Conservation (phyloP, 208 protist species). For the Angomonas ambiguus region DNA sequence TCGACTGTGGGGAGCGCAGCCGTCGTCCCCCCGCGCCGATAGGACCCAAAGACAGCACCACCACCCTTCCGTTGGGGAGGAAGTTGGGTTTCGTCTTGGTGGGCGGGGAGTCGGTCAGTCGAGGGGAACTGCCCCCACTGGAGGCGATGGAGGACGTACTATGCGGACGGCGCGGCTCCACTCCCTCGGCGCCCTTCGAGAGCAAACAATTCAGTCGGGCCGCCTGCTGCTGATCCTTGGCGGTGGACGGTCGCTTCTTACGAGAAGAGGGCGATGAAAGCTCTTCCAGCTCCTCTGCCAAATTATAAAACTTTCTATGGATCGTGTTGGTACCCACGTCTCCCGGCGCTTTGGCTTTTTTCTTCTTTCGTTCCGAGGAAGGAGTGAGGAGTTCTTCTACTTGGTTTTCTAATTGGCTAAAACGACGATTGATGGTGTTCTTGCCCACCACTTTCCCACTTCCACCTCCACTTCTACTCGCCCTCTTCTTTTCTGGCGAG, state of each 20-base stretch:
- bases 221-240: neutral
- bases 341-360: neutral
- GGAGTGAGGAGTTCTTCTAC: neutral
- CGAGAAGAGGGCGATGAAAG: neutral
- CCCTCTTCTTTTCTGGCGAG: neutral
- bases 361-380: neutral
- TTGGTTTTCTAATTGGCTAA: conserved; percentile 3
- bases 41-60: conserved; percentile 21
- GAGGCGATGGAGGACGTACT: neutral
- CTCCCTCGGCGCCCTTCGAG: neutral
- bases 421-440: conserved; percentile 4
- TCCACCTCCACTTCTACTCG: neutral
- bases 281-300: neutral
- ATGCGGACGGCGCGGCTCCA: neutral
- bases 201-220: neutral
- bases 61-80: conserved; percentile 11
- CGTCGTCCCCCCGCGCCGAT: neutral
- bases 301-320: neutral
- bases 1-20: neutral
- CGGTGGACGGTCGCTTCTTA: neutral
- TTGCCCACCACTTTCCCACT: neutral
- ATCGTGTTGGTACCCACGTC: neutral
- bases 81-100: neutral
- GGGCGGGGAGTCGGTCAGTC: neutral
- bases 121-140: neutral